Base-by-base conservation (phyloP, 371 early-diverging fungal species). In the Syncephalastrum monosporum region DNA sequence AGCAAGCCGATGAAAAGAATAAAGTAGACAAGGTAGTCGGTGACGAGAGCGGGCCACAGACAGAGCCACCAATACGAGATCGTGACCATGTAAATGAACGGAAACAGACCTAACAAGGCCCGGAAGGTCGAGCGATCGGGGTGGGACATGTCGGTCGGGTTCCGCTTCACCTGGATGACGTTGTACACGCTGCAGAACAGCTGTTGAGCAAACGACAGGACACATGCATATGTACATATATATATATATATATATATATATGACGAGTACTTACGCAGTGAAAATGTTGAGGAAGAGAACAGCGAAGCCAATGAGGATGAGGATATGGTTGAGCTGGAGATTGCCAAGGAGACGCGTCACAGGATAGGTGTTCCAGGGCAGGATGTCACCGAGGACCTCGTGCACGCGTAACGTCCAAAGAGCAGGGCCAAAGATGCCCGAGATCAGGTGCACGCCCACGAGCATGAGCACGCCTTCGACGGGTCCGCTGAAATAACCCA, bases 401-500 rank as follows among this genome's bases (percentile, higher is more conserved):
- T 65, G 56, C 5, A 74, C 50, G 29, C 66, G 63, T 16, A 72
- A 45, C 21, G 66, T 60, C 77, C 77, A 79, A 29, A 79, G 45
- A 41, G 67, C 69, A 55, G 79, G 75, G 23, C 77, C 94, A 55
- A 76, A 79, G 44, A 87, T 55, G 38, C 91, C 94, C 16, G 92
- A 90, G 29, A 89, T 60, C 50, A 90, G 47, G 38, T 88, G 81
- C 4, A 87, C 65, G 33, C 73, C 55, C 52, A 82, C 80, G 41
- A 87, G 73, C 69, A 89, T 78, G 47, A 94, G 56, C n/a, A 99
- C 84, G 8, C 97, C 98, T 71, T 99, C 99, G 12, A 96, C 92
- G 19, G 99, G 97, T 8, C 99, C 99, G 61, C 89, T 93, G 73
- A 98, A 89, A 50, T 92, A 84, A 19, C 95, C 93, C 42, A 99